Conservation (phyloP, 331 rosid genomes). For the Arachis monticola region DNA sequence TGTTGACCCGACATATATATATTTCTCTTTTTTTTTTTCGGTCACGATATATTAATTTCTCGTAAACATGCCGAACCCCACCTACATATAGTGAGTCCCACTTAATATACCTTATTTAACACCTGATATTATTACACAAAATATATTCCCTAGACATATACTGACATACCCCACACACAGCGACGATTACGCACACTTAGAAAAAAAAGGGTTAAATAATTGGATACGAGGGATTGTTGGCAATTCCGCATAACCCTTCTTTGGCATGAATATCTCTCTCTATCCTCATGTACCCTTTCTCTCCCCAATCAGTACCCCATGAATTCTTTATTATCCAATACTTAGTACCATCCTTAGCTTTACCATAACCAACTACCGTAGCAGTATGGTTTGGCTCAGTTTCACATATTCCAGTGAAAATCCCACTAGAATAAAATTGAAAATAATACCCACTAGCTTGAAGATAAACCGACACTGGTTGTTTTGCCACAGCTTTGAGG, state of each 20-base stretch:
- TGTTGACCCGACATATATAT: too few species aligned
- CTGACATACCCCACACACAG: too few species aligned
- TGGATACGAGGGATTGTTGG: conserved; percentile 52
- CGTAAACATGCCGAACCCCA: too few species aligned
- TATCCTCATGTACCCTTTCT: conserved; percentile 55
- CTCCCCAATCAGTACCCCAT: conserved; percentile 63
- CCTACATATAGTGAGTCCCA: too few species aligned
- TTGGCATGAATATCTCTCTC: conserved; percentile 30
- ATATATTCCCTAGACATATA: too few species aligned
- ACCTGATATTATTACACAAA: too few species aligned
- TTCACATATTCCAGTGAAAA: conserved; percentile 33
- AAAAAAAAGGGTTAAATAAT: conserved; percentile 6
- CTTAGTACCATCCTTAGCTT: conserved; percentile 28
- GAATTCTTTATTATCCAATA: conserved; percentile 65
- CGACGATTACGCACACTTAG: too few species aligned
- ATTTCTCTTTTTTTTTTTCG: too few species aligned
- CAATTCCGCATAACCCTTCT: conserved; percentile 56
- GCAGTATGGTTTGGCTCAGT: conserved; percentile 28
- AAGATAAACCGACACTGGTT: conserved; percentile 34
- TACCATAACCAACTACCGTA: conserved; percentile 54
- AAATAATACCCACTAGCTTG: conserved; percentile 10
- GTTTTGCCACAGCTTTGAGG: conserved; percentile 26
- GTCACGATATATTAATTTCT: too few species aligned
- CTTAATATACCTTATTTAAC: too few species aligned
- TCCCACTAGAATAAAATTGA: conserved; percentile 33